Evolutionary conservation across 2,329 filamentous ascomycete genomes (phyloP).

Genomic region (Nemania abortiva): DNA sequence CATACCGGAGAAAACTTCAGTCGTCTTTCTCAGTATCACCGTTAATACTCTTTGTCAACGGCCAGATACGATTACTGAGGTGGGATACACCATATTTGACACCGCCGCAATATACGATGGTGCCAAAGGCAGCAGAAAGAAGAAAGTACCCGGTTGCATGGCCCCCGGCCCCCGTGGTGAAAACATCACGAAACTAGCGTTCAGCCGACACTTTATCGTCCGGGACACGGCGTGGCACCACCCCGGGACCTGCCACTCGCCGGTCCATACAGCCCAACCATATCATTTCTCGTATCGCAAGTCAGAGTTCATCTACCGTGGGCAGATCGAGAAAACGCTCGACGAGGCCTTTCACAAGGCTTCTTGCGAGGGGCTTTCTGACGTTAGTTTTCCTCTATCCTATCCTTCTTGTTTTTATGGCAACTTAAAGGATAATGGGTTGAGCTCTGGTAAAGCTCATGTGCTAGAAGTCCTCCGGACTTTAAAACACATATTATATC

Average conservation of each 20-base stretch:
- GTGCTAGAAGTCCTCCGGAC: neutral
- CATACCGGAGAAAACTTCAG: neutral
- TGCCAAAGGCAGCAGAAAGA: neutral
- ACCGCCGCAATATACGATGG: slow-evolving; percentile 25
- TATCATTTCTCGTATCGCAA: slow-evolving; percentile 37
- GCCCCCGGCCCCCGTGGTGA: slow-evolving; percentile 30
- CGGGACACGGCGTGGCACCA: slow-evolving; percentile 34
- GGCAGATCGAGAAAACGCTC: neutral
- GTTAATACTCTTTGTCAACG: slow-evolving; percentile 29
- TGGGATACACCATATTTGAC: slow-evolving; percentile 36
- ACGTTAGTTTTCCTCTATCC: neutral
- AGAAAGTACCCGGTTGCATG: slow-evolving; percentile 15
- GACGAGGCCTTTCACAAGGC: slow-evolving; percentile 26
- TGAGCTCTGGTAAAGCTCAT: neutral
- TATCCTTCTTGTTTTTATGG: neutral
- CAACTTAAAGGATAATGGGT: neutral
- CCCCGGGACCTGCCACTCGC: slow-evolving; percentile 24
- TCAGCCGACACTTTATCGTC: slow-evolving; percentile 34
- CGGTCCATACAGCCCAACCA: slow-evolving; percentile 32
- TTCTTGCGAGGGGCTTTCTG: neutral
- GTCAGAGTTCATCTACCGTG: slow-evolving; percentile 14
- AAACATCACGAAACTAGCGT: slow-evolving; percentile 24
- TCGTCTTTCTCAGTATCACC: slow-evolving; percentile 34
- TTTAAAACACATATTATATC: neutral
- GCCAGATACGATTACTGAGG: slow-evolving; percentile 22